A percentile compares a stretch with the other conserved stretches of the same genome.
These are phyloP conservation scores for Chlorella sp. DNA, from an alignment of 139 green algal species.

Conservation along the genomic window DNA sequence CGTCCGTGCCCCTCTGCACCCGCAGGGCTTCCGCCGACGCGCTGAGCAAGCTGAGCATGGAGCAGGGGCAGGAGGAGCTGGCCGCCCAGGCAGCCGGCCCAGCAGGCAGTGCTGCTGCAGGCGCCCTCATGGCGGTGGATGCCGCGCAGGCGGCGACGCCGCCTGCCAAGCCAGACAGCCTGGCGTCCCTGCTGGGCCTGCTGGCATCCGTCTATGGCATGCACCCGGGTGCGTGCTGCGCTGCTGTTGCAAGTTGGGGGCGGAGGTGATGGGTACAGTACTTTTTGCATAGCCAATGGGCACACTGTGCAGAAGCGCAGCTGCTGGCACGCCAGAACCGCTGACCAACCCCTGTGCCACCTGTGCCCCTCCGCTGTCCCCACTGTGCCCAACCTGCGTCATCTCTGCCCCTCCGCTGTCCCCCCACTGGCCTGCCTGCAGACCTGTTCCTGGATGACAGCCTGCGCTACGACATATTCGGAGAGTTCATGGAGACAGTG, in stretches of 20 bases:
- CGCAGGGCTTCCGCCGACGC: background rate
- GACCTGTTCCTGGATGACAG: conserved; percentile 55
- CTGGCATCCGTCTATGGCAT: conserved; percentile 47
- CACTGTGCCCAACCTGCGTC: too few relatives aligned
- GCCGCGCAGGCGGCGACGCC: background rate
- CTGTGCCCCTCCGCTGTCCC: too few relatives aligned
- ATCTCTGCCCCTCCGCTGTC: too few relatives aligned
- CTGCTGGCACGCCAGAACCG: too few relatives aligned
- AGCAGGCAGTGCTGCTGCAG: background rate
- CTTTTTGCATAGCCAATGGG: too few relatives aligned
- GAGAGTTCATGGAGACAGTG: conserved; percentile 54
- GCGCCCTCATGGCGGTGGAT: conserved; percentile 13
- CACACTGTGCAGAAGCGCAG: too few relatives aligned
- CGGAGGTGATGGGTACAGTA: too few relatives aligned
- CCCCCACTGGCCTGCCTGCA: background rate
- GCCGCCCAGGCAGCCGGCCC: background rate
- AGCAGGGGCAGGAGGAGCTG: conserved; percentile 17
- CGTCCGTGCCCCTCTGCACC: too few relatives aligned
- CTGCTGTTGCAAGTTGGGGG: too few relatives aligned
- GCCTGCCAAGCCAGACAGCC: conserved; percentile 27
- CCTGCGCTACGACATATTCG: conserved; percentile 30
- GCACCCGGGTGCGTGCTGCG: conserved; percentile 27
- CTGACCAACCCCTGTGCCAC: too few relatives aligned
- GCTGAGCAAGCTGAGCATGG: background rate
- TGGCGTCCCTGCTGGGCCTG: conserved; percentile 37